Percentiles rank a stretch among this genome's conserved stretches.
Evolutionary conservation across 2,329 filamentous ascomycete genomes (phyloP).

Genomic region (Endocalyx cinctus): DNA sequence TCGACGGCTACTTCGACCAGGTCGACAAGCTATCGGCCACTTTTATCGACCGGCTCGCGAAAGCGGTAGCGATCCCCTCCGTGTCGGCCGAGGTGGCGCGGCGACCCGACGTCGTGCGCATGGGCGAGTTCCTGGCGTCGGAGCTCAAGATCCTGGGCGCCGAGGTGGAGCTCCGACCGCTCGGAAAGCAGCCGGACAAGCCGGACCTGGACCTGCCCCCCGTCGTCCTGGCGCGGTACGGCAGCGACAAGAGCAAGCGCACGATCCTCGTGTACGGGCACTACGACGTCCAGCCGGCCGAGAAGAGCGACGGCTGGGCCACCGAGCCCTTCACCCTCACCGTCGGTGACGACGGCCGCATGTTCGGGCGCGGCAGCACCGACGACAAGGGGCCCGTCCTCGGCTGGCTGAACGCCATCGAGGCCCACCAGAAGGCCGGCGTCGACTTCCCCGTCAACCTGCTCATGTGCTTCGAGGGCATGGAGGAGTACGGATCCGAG

Average conservation of each 20-base stretch:
- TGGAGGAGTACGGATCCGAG: conserved; percentile 98
- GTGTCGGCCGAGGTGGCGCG: conserved; percentile 86
- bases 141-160: conserved; percentile 84
- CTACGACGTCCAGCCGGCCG: conserved; percentile 96
- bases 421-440: conserved; percentile 92
- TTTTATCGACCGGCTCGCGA: conserved; percentile 85
- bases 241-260: conserved; percentile 85
- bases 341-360: conserved; percentile 84
- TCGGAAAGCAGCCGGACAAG: conserved; percentile 89
- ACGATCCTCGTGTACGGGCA: conserved; percentile 97
- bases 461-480: conserved; percentile 98
- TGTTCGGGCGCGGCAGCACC: conserved; percentile 93
- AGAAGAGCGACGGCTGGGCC: conserved; percentile 90
- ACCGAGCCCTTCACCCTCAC: conserved; percentile 90
- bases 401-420: conserved; percentile 96
- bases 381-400: conserved; percentile 98
- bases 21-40: conserved; percentile 73
- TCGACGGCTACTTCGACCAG: conserved; percentile 90
- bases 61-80: conserved; percentile 94
- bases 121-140: conserved; percentile 84
- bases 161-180: conserved; percentile 75
- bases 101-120: conserved; percentile 88
- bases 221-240: conserved; percentile 87
- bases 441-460: conserved; percentile 96
- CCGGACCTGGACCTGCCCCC: conserved; percentile 89